Evolutionary conservation across 2,329 filamentous ascomycete species (phyloP), one percentile per base, ranked within the genome.

Genomic region (Neonectria magnoliae): DNA sequence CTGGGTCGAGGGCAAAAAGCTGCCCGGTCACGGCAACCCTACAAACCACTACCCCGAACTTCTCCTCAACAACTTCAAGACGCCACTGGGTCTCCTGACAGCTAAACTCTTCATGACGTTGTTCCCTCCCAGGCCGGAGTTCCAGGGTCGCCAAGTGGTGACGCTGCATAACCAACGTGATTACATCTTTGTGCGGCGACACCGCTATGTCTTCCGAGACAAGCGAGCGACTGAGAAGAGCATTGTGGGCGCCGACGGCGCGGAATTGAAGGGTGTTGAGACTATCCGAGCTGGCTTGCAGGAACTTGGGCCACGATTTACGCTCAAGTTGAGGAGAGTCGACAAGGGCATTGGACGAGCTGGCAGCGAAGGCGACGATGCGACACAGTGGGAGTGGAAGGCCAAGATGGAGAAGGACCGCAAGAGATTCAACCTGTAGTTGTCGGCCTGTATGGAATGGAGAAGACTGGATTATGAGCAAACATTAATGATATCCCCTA

Each of bases 321-420:
- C 81, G 2, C 80, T 98, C 69, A 98, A 98, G 83, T 81, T 99
- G 74, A 88, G 94, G 71, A 89, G 96, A 74, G 90, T 98, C 47
- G 95, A 98, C 77, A 94, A 94, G 80, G 95, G 94, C 0, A 92
- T 99, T 69, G 88, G 88, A 14, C 81, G 87, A 60, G 88, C 89
- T 8, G 89, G 89, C 18, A 90, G 88, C 72, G 85, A 89, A 66
- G 87, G 93, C 84, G 83, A 89, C 79, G 83, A 91, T 79, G 93
- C 93, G 41, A 88, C 93, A 71, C 93, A 97, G 76, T 98, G 96
- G 95, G 89, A 98, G 78, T 99, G 96, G 96, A 97, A 97, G 82
- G 91, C 92, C 11, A 90, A 90, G 77, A 97, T 96, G 91, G 96
- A 99, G 83, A 98, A 98, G 84, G 85, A 92, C 76, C 87, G 96